Base-by-base conservation (phyloP, 2,329 filamentous ascomycete species). In the Septoria linicola region DNA sequence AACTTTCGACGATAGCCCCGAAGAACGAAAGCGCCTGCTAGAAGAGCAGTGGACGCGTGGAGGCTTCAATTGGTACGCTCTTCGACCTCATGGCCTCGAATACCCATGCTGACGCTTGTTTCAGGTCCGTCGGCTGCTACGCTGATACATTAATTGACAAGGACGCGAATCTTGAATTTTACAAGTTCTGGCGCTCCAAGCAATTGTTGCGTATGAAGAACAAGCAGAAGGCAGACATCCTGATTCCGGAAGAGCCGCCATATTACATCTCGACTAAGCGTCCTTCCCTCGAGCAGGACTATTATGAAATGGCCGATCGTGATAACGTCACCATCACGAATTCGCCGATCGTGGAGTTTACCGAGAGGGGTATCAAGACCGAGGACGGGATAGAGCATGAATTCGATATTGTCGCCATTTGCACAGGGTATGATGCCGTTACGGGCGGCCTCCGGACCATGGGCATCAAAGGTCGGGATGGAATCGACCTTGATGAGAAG, bases 131-230 rank as follows among this genome's bases (percentile, higher is more conserved):
- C 7, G 54, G 54, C 13, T 19, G 42, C 8, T 51, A 41, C 19
- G 32, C 27, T n/a, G 54, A 57, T 25, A 45, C 47, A 5, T 17
- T 49, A 7, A 11, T 51, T 21, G 31, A 37, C 17, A 41, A 48
- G 30, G 35, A 48, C 19, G 54, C 54, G 3, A 57, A 57, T 31
- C 44, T 16, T 8, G 52, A 44, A 32, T 31, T 37, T 10, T 58
- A 75, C 57, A 62, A 73, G 31, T 76, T 74, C 63, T 76, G 73
- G 73, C 67, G 64, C 0, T 70, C 71, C 60, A 74, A 74, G 64
- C 70, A 68, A 1, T 63, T 71, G 6, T 69, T 65, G 10, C 64
- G 73, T 8, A 75, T 76, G 49, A 63, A 64, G n/a, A 69, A 75
- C 55, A 70, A 72, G 0, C 57, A 60, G 37, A 76, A 75, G 64